phyloP scores from a whole-genome alignment of 352 stramenopile genomes.

The Globisporangium megalacanthum region DNA sequence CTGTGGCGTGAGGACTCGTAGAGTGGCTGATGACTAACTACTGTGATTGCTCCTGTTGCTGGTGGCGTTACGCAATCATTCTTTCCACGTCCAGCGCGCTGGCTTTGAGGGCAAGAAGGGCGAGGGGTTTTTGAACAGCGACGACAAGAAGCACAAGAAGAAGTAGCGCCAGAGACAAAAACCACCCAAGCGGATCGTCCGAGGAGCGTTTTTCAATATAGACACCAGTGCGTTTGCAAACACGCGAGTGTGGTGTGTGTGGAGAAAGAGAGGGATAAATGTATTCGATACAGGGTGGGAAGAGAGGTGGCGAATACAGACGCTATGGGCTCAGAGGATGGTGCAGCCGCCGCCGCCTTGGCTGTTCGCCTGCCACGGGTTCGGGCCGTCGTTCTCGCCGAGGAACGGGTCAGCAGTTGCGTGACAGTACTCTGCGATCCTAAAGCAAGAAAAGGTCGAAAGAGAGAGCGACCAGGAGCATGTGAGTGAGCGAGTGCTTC shows the following conservation, averaged over 20 bases:
- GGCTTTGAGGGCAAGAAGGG: constrained; percentile 84
- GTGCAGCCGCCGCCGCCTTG: constrained; percentile 58
- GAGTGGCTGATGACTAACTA: too few species aligned
- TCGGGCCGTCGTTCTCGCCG: constrained; percentile 66
- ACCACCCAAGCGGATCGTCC: constrained; percentile 1
- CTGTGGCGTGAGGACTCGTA: too few species aligned
- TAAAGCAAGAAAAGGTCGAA: constrained; percentile 8
- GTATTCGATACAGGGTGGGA: constrained; percentile 9
- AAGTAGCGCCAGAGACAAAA: too few species aligned
- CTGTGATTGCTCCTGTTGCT: neutral
- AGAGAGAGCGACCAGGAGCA: neutral
- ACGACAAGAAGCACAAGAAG: constrained; percentile 51
- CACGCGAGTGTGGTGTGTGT: neutral
- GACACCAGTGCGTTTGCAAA: constrained; percentile 1
- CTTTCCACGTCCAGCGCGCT: constrained; percentile 32
- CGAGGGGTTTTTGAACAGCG: constrained; percentile 59
- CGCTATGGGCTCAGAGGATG: constrained; percentile 65
- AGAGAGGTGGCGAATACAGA: too few species aligned
- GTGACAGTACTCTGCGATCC: constrained; percentile 72
- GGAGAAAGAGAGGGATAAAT: neutral
- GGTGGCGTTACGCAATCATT: neutral
- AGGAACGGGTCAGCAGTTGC: constrained; percentile 67
- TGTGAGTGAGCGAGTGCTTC: neutral
- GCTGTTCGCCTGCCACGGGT: constrained; percentile 65
- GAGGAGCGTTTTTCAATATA: constrained; percentile 13